Conservation (phyloP, 2,329 filamentous ascomycete species). For the Sporothrix curviconia region DNA sequence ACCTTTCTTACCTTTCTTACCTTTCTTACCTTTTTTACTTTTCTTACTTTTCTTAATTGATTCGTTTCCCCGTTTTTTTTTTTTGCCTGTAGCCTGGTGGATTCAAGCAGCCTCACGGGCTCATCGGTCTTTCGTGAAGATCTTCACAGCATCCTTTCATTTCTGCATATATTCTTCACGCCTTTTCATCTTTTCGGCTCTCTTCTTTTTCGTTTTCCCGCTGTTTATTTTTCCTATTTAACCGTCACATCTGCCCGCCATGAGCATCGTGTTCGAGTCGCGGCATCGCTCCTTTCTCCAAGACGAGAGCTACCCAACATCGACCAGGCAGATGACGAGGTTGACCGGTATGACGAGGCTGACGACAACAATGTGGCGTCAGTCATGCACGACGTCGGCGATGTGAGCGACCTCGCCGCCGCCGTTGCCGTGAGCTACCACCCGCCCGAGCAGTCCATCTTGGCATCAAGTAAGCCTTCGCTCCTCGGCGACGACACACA, state of each 20-base stretch:
- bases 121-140: background rate
- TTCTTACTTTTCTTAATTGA: background rate
- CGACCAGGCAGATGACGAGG: slow-evolving; percentile 19
- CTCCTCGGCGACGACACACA: slow-evolving; percentile 6
- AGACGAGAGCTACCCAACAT: slow-evolving; percentile 22
- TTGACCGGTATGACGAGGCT: slow-evolving; percentile 16
- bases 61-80: background rate
- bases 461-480: slow-evolving; percentile 18
- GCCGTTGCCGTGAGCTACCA: slow-evolving; percentile 18
- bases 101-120: background rate
- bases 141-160: background rate
- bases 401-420: slow-evolving; percentile 18
- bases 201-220: background rate
- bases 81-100: slow-evolving; percentile 4
- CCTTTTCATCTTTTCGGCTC: background rate
- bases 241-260: slow-evolving; percentile 7
- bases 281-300: slow-evolving; percentile 16
- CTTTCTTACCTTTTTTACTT: background rate
- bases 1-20: background rate
- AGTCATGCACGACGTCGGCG: slow-evolving; percentile 15
- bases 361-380: slow-evolving; percentile 12
- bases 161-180: background rate
- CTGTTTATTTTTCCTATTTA: background rate
- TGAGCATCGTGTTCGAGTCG: slow-evolving; percentile 22
- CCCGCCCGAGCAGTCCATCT: slow-evolving; percentile 15